Base-by-base conservation (phyloP, 345 rosid genomes). In the Syzygium grande region DNA sequence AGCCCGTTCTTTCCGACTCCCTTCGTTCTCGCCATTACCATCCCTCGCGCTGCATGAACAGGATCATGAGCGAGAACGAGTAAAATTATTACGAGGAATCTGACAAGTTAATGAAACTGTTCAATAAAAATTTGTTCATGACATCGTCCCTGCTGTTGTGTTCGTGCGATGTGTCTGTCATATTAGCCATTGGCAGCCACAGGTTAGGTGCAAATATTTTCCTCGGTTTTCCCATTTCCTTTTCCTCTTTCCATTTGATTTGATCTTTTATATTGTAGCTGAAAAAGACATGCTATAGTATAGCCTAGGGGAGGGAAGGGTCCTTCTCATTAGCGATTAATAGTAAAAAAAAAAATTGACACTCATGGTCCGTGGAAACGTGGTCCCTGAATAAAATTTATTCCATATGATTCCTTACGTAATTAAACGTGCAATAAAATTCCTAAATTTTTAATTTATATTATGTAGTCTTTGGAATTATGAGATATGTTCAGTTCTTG, bases 361-460 rank as follows among this genome's bases (percentile, higher is more conserved):
- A 43, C 7, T 43, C 1, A 43, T 43, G 46, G 46, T 43, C 46
- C 46, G 46, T 43, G 46, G 46, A 43, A 43, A 43, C 6, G 46
- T 43, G 46, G 46, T 43, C 46, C 46, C 46, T 43, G 46, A 43
- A 43, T 1, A 43, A 43, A 43, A 43, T 43, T 43, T 43, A 6
- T 43, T 43, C 7, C 1, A 43, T 43, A 43, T 1, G 1, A 1
- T 6, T 1, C 7, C 7, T 43, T 0, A 43, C 7, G 1, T 43
- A 6, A 1, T 1, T 7, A 43, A 43, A 43, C 7, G 46, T 43
- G 7, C 46, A 43, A 43, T 6, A 1, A 43, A 43, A 43, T 5
- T 1, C 7, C 0, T 43, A 1, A 43, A 5, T 7, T 43, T 43
- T 43, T 7, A 6, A 43, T 43, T 1, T 43, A 1, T 43, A 1